These are phyloP conservation scores for Pilobolus umbonatus DNA, from an alignment of 192 early-diverging fungal genomes.

Conservation along the genomic window DNA sequence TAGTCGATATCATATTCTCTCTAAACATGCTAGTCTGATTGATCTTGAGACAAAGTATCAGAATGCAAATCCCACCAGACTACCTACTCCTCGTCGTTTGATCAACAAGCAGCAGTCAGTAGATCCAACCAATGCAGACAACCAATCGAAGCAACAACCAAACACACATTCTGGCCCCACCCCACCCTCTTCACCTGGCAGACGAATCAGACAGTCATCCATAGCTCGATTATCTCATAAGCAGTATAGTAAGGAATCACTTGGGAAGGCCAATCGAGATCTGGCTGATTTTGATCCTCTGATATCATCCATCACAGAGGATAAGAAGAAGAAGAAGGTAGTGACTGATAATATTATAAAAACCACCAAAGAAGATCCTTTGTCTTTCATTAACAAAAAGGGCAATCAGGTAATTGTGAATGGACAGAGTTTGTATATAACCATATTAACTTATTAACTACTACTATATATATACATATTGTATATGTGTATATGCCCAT, in stretches of 20 bases:
- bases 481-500: too few species aligned
- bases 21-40: too few species aligned
- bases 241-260: background rate
- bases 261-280: conserved; percentile 13
- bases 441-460: too few species aligned
- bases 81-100: conserved; percentile 5
- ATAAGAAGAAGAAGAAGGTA: background rate
- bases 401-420: conserved; percentile 8
- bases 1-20: too few species aligned
- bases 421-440: too few species aligned
- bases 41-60: background rate
- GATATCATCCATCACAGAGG: conserved; percentile 10
- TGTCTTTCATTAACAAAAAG: background rate
- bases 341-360: background rate
- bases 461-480: too few species aligned
- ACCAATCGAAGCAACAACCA: background rate
- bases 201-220: conserved; percentile 6
- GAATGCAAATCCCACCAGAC: background rate
- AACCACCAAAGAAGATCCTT: background rate
- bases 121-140: background rate
- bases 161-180: background rate
- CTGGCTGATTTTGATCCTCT: conserved; percentile 16
- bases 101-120: too few species aligned
- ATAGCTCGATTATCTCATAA: conserved; percentile 2
- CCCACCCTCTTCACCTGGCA: conserved; percentile 7